Percentiles rank a stretch among this genome's conserved stretches.
phyloP scores from a whole-genome alignment of 176 grass and related monocot genomes.

The Tillandsia leiboldiana region DNA sequence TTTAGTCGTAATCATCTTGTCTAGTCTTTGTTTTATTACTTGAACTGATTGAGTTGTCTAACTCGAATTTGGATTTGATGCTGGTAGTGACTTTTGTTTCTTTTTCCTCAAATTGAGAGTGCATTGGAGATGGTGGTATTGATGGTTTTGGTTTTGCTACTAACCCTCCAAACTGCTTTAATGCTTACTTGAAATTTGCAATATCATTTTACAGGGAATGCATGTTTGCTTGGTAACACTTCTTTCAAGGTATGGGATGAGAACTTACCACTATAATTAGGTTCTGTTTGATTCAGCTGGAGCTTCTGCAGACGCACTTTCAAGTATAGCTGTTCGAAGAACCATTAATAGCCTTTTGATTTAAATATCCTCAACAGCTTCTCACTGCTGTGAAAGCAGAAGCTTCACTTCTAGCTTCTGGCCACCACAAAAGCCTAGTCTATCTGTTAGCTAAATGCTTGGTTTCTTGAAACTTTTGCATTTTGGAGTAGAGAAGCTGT shows the following conservation, averaged over 20 bases:
- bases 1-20: neutral
- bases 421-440: no score
- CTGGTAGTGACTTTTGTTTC: no score
- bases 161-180: neutral
- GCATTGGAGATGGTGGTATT: neutral
- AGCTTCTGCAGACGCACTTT: no score
- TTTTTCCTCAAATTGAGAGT: neutral
- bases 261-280: neutral
- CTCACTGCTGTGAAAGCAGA: no score
- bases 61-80: neutral
- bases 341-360: neutral
- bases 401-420: no score
- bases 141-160: neutral
- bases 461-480: no score
- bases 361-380: no score
- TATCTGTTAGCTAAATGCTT: no score
- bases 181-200: neutral
- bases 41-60: neutral
- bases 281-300: neutral
- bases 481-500: no score
- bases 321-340: constrained; percentile 5
- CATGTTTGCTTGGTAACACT: constrained; percentile 77
- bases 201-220: constrained; percentile 61
- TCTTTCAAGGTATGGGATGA: constrained; percentile 47
- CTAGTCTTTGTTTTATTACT: neutral